Evolutionary conservation across 768 basidiomycete genomes (phyloP), one percentile per base, ranked within the genome.

Genomic region (Rhizopogon vulgaris): DNA sequence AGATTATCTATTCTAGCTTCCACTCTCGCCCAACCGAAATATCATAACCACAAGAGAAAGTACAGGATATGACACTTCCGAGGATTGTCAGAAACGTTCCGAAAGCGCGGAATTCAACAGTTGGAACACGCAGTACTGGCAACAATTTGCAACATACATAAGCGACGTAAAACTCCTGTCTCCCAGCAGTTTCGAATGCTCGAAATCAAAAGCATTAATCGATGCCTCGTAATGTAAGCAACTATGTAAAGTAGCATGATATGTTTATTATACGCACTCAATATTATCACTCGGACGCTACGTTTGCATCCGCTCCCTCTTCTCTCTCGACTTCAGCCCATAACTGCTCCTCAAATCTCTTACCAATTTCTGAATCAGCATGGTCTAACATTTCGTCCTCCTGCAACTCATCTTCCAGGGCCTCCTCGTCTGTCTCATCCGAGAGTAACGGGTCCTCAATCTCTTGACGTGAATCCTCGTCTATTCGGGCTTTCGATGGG

Each of bases 321-420:
- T 37, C 6, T 38, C 18, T 54, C 17, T 59, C 76, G 72, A 80
- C 51, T 9, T 53, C 50, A 0, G 28, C 59, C 79, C 77, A 81
- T 24, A 80, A 63, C n/a, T 52, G 34, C 14, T 59, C 55, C 62
- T 83, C 78, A 48, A 73, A 70, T 18, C 49, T 53, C 30, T 52
- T 58, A 22, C 70, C 73, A 12, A 55, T 34, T 27, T 52, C 53
- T 30, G 51, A 42, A 53, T 82, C 79, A 48, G 40, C 36, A 25
- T 59, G 48, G 32, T 83, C 76, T 41, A 76, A 57, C 18, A 60
- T 57, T 6, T 62, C 69, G 28, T 83, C 82, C 7, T 75, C 75
- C 18, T 61, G 48, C 43, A 81, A 55, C 58, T 78, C 80, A 1
- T 52, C 58, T 15, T 53, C 54, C 37, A 79, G 49, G 22, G 57